Base-by-base conservation (phyloP, 1,139 yeast genomes). In the Insectozyma bohioensis region DNA sequence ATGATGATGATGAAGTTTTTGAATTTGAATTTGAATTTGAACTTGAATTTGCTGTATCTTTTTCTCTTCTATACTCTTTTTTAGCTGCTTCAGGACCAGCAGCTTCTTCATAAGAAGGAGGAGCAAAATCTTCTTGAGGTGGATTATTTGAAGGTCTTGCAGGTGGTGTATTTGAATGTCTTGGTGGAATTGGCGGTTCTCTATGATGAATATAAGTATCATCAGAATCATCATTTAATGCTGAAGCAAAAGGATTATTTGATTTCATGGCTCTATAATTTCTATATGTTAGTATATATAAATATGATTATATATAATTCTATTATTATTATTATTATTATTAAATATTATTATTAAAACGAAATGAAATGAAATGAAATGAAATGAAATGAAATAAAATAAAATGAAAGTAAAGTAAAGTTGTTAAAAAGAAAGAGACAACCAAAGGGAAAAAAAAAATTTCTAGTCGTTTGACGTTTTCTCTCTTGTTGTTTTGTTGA, bases 91-190 rank as follows among this genome's bases (percentile, higher is more conserved):
- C 70, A 11, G 58, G 54, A n/a, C 79, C 80, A 1, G 85, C 79
- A 12, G 72, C 83, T 48, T 82, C 90, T 44, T 80, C 86, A 50
- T 82, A 81, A 0, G 85, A 66, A 5, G 90, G 87, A 12, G 71
- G 70, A 3, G 83, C 63, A 8, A 37, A 27, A 10, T 27, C 31
- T 14, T 17, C 29, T 15, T 33, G 25, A 4, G 53, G 46, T 7
- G 46, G 48, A 12, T 53, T 47, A 40, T 61, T 62, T 25, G 63
- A 60, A 6, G 65, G 66, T 34, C 61, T 58, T 30, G 57, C 54
- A 31, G 60, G 62, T 47, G 61, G 64, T 4, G 31, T 23, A 21
- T 12, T 24, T 15, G 21, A 22, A 39, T 19, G 21, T 34, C 30
- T 28, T 21, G 35, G 33, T 37, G 45, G 55, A 9, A 60, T 63